A percentile compares a stretch with the other conserved stretches of the same genome.
Evolutionary conservation across 495 filamentous ascomycete genomes (phyloP).

Genomic region (Copromyces sp.): DNA sequence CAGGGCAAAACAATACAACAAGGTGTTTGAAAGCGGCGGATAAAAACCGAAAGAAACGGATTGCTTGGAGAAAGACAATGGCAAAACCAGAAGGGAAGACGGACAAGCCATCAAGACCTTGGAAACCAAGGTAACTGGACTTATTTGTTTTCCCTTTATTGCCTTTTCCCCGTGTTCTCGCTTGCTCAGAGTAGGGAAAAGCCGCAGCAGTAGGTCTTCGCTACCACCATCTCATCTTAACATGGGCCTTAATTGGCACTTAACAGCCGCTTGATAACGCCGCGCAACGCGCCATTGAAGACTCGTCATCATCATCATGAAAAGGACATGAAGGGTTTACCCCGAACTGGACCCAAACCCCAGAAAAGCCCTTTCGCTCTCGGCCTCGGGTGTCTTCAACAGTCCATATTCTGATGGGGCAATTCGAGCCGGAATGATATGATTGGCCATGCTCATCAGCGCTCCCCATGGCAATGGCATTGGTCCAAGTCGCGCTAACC

Average conservation of each 20-base stretch:
- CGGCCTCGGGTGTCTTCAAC: background rate
- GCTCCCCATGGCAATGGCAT: constrained; percentile 21
- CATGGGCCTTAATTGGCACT: background rate
- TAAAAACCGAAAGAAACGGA: background rate
- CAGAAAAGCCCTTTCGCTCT: background rate
- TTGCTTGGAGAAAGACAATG: background rate
- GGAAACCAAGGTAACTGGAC: background rate
- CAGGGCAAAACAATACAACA: background rate
- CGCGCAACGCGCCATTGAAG: constrained; percentile 1
- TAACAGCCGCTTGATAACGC: constrained; percentile 15
- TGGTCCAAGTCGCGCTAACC: constrained; percentile 32
- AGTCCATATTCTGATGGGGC: constrained; percentile 5
- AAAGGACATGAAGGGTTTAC: background rate
- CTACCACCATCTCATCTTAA: background rate
- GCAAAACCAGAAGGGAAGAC: background rate
- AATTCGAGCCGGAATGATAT: constrained; percentile 7
- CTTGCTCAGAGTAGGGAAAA: background rate
- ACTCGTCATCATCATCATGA: background rate
- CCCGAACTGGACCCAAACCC: background rate
- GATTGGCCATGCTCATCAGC: constrained; percentile 19
- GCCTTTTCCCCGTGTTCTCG: background rate
- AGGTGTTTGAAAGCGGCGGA: background rate
- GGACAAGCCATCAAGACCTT: background rate
- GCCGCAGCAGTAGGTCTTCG: background rate
- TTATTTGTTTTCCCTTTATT: background rate